These are phyloP conservation scores for Lippia alba DNA, from an alignment of 305 asterid genomes.

Conservation along the genomic window DNA sequence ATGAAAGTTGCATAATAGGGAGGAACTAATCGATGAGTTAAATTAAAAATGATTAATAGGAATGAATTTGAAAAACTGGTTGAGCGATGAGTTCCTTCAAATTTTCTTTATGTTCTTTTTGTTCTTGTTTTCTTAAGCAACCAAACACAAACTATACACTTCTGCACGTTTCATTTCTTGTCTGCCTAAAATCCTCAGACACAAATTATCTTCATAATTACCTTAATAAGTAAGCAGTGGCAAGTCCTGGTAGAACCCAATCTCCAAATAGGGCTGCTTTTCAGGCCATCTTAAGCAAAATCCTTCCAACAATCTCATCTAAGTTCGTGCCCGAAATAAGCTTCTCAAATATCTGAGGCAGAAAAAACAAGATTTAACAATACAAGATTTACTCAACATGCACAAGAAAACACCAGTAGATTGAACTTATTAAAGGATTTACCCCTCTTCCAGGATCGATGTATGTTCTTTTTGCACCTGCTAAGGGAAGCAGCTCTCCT, in stretches of 20 bases:
- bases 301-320: slow-evolving; percentile 79
- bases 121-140: too few relatives aligned
- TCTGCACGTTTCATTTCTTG: too few relatives aligned
- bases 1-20: too few relatives aligned
- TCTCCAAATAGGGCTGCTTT: slow-evolving; percentile 75
- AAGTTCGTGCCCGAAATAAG: slow-evolving; percentile 71
- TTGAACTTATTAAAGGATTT: neutral
- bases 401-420: slow-evolving; percentile 1
- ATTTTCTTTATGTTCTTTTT: too few relatives aligned
- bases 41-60: too few relatives aligned
- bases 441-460: slow-evolving; percentile 61
- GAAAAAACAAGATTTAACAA: slow-evolving; percentile 35
- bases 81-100: too few relatives aligned
- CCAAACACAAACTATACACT: too few relatives aligned
- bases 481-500: too few relatives aligned
- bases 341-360: slow-evolving; percentile 66
- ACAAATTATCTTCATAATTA: slow-evolving; percentile 25
- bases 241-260: slow-evolving; percentile 58
- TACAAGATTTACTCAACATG: neutral
- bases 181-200: too few relatives aligned
- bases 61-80: too few relatives aligned
- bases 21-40: too few relatives aligned
- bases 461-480: too few relatives aligned
- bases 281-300: slow-evolving; percentile 62
- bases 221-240: slow-evolving; percentile 61